Base-by-base conservation (phyloP, 78 protist genomes). In the Diacronema lutheri region DNA sequence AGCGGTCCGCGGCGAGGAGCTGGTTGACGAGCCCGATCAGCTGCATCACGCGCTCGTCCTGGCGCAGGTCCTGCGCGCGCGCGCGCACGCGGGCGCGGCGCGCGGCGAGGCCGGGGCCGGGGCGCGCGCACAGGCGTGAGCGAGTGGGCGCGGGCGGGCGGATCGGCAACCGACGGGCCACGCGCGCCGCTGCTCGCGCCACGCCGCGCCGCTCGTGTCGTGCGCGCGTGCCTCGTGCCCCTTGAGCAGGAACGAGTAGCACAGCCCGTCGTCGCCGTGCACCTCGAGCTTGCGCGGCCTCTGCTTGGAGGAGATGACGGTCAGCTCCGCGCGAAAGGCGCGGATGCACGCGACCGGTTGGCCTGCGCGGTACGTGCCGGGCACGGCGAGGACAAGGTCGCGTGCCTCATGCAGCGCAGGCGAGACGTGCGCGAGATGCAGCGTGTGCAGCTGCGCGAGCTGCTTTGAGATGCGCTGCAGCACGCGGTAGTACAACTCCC, bases 21-120 rank as follows among this genome's bases (percentile, higher is more conserved):
- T 97, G 95, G 94, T 99, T 98, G 57, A 99, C 98, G 35, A 97
- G 91, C 37, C 98, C 98, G 88, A 98, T 96, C 88, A 99, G 92
- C 92, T 93, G 96, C 96, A 93, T 93, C 65, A 89, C 93, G 26
- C 93, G 69, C 83, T 90, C 95, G 82, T 93, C 95, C 90, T 79
- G 91, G 5, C 79, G 79, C 79, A 71, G 38, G 79, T 71, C 79
- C 79, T 44, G 50, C 7, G 50, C 44, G 11, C 38, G 38, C 86
- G 65, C 86, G 20, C 16, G 16, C 50, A 7, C 50, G 50, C 16
- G 50, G 16, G 50, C 50, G 50, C 50, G 50, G 50, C 50, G 50
- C 50, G 50, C 50, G 50, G 50, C 50, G 7, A 3, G 50, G 50
- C 50, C 50, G 16, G 50, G 7, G n/a, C n/a, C n/a, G n/a, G n/a